These are phyloP conservation scores for Zarea fungicola DNA, from an alignment of 2,329 filamentous ascomycete species.

Conservation along the genomic window DNA sequence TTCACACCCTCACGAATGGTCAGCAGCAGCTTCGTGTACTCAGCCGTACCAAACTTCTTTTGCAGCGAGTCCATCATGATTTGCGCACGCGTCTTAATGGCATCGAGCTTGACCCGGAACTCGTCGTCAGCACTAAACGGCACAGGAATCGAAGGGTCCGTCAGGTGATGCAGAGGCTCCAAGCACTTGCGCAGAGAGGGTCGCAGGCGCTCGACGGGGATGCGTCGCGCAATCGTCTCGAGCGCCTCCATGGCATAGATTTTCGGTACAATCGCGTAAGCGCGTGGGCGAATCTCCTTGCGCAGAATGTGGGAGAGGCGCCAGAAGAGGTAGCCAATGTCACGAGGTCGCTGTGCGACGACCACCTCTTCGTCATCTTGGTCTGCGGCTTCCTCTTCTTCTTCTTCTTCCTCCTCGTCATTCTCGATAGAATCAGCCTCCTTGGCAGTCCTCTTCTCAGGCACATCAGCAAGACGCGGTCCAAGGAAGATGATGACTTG, in stretches of 20 bases:
- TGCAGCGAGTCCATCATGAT: conserved; percentile 79
- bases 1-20: conserved; percentile 69
- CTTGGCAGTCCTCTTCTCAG: conserved; percentile 42
- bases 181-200: conserved; percentile 59
- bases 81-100: conserved; percentile 64
- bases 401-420: conserved; percentile 37
- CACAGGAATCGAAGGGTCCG: conserved; percentile 68
- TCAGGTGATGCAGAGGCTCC: conserved; percentile 70
- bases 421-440: conserved; percentile 36
- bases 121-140: conserved; percentile 66
- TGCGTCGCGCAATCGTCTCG: conserved; percentile 60
- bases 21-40: conserved; percentile 70
- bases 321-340: conserved; percentile 69
- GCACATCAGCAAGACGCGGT: conserved; percentile 40
- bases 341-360: conserved; percentile 23
- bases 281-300: conserved; percentile 62
- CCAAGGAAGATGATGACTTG: conserved; percentile 82
- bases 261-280: conserved; percentile 65
- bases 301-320: conserved; percentile 75
- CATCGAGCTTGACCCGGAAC: conserved; percentile 65
- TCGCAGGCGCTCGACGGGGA: conserved; percentile 51
- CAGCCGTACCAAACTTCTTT: conserved; percentile 73
- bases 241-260: conserved; percentile 70
- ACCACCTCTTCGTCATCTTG: conserved; percentile 38
- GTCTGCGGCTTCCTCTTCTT: conserved; percentile 27